Conservation (phyloP, 1,284 basidiomycete genomes). For the Puccinia triticina region DNA sequence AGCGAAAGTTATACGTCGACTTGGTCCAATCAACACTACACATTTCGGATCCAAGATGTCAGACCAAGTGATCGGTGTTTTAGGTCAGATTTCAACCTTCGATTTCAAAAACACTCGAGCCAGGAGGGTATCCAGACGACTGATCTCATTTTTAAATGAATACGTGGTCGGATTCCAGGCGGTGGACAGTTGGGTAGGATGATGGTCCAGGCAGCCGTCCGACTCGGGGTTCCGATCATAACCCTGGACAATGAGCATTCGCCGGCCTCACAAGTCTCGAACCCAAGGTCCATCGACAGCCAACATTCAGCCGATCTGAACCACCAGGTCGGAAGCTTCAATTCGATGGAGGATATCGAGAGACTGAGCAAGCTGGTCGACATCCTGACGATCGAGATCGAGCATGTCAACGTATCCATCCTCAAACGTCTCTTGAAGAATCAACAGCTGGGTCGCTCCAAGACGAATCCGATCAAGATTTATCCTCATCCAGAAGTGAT, state of each 20-base stretch:
- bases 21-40: background rate
- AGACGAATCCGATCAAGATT: conserved; percentile 65
- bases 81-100: background rate
- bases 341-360: conserved; percentile 77
- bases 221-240: conserved; percentile 82
- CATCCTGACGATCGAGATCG: conserved; percentile 93
- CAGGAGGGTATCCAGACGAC: too few relatives aligned
- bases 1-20: too few relatives aligned
- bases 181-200: conserved; percentile 98
- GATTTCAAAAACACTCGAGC: background rate
- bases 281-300: conserved; percentile 61
- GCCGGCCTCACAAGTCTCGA: conserved; percentile 84
- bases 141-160: too few relatives aligned
- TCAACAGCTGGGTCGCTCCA: conserved; percentile 54
- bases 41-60: background rate
- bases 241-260: conserved; percentile 81
- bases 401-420: conserved; percentile 85
- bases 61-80: conserved; percentile 4
- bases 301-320: conserved; percentile 54
- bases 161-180: conserved; percentile 64
- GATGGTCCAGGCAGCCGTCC: conserved; percentile 86
- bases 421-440: conserved; percentile 70
- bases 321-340: conserved; percentile 89
- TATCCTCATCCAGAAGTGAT: conserved; percentile 86
- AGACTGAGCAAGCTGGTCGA: conserved; percentile 81